phyloP scores from a whole-genome alignment of 2,329 filamentous ascomycete species.

The Cyclaneusma minus region DNA sequence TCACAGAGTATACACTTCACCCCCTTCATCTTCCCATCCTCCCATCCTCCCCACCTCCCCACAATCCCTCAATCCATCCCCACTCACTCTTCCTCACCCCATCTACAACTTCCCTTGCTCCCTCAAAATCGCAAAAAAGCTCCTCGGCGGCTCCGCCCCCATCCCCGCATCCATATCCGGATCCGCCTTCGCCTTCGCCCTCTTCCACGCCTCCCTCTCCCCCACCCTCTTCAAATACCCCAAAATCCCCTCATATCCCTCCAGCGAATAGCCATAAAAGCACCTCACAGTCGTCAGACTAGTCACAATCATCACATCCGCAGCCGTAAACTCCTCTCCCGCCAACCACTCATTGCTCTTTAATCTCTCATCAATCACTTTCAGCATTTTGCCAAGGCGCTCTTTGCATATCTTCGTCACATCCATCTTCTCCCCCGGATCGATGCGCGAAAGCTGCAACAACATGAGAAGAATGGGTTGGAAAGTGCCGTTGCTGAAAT shows the following conservation, averaged over 20 bases:
- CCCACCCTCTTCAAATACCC: constrained; percentile 28
- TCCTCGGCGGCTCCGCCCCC: constrained; percentile 2
- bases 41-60: no score
- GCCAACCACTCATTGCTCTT: constrained; percentile 35
- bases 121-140: no score
- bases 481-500: constrained; percentile 35
- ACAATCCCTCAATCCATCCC: no score
- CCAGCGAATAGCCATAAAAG: constrained; percentile 29
- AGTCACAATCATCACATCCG: constrained; percentile 50
- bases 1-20: no score
- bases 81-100: no score
- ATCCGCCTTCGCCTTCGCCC: constrained; percentile 31
- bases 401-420: constrained; percentile 16
- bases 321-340: constrained; percentile 44
- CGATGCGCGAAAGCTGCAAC: constrained; percentile 1
- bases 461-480: constrained; percentile 19
- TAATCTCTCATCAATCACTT: constrained; percentile 33
- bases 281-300: constrained; percentile 43
- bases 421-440: constrained; percentile 1
- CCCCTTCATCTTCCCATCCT: no score
- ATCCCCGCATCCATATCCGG: constrained; percentile 23
- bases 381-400: constrained; percentile 23
- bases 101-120: no score
- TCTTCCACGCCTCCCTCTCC: constrained; percentile 27
- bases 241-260: constrained; percentile 26